Conservation (phyloP, 2,329 filamentous ascomycete genomes). For the Beauveria medogensis region DNA sequence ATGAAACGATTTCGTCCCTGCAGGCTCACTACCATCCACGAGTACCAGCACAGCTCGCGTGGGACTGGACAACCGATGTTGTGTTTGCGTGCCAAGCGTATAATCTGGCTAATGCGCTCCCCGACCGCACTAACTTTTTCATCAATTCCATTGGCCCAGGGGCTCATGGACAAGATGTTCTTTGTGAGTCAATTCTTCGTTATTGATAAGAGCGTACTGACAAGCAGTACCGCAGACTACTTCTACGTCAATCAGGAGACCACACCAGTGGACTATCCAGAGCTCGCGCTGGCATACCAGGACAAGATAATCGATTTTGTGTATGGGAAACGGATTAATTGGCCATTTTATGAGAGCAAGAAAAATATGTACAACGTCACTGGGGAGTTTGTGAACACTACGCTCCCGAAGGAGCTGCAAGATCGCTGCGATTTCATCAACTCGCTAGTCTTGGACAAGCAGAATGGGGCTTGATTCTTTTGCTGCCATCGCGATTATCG, state of each 20-base stretch:
- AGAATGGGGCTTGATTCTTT: constrained; percentile 8
- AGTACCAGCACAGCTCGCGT: constrained; percentile 14
- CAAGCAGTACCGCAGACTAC: constrained; percentile 8
- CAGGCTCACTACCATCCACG: constrained; percentile 11
- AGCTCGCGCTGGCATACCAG: constrained; percentile 12
- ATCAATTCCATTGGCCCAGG: constrained; percentile 14
- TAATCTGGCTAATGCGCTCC: constrained; percentile 14
- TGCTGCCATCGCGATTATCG: background rate
- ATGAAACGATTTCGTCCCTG: constrained; percentile 10
- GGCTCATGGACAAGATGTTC: constrained; percentile 13
- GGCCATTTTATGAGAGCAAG: constrained; percentile 11
- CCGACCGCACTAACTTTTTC: constrained; percentile 7
- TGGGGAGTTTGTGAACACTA: background rate
- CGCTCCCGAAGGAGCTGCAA: constrained; percentile 1
- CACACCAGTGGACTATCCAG: constrained; percentile 9
- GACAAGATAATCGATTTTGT: constrained; percentile 13
- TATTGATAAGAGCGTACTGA: background rate
- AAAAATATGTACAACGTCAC: constrained; percentile 13
- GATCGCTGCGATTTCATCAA: constrained; percentile 13
- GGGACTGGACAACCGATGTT: constrained; percentile 18
- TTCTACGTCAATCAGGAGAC: constrained; percentile 12
- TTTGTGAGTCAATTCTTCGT: constrained; percentile 7
- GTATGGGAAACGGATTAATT: constrained; percentile 11
- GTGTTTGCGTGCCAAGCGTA: constrained; percentile 17
- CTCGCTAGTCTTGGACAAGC: constrained; percentile 7